These are phyloP conservation scores for Penicillium nucicola DNA, from an alignment of 495 filamentous ascomycete genomes.

Conservation along the genomic window DNA sequence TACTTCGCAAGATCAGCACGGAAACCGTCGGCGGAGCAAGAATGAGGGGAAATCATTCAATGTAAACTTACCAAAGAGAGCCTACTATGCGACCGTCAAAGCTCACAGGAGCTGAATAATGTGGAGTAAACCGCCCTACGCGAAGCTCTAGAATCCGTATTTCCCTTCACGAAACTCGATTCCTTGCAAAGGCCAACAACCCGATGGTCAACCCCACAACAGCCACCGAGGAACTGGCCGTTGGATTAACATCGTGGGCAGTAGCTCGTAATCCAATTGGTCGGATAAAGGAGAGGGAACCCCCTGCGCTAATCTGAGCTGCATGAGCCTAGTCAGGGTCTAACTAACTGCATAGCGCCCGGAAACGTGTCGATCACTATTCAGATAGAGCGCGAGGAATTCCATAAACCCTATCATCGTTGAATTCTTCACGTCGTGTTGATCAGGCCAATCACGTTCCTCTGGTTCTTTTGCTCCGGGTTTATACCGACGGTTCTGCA, in stretches of 20 bases:
- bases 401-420: conserved; percentile 5
- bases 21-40: conserved; percentile 23
- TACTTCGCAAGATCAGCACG: conserved; percentile 6
- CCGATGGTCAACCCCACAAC: neutral
- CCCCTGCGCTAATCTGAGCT: neutral
- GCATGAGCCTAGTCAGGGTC: neutral
- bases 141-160: neutral
- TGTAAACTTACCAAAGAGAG: neutral
- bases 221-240: neutral
- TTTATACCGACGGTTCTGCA: neutral
- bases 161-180: neutral
- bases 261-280: neutral
- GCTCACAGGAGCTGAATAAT: too few species aligned
- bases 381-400: neutral
- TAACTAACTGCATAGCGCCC: neutral
- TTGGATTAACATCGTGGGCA: conserved; percentile 6
- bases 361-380: conserved; percentile 11
- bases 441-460: neutral
- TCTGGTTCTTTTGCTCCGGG: neutral
- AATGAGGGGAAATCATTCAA: conserved; percentile 3
- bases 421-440: conserved; percentile 16
- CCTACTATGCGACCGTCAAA: too few species aligned
- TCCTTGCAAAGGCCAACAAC: neutral
- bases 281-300: conserved; percentile 2
- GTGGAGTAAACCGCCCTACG: too few species aligned